Percentiles rank a stretch among this genome's conserved stretches.
Conservation (phyloP, 2,329 filamentous ascomycete species). For the Dendryphion nanum region DNA sequence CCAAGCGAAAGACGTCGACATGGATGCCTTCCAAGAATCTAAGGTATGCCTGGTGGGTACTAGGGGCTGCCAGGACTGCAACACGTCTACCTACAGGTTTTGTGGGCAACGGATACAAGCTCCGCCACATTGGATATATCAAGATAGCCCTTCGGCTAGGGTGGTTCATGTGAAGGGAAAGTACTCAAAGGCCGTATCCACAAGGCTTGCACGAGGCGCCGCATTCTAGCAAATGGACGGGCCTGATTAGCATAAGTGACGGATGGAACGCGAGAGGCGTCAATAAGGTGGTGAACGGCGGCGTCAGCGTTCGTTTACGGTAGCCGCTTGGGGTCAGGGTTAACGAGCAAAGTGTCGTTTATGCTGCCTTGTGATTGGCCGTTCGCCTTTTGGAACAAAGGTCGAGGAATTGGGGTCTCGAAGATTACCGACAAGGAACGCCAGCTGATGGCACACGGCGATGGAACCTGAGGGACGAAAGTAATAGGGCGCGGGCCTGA, state of each 20-base stretch:
- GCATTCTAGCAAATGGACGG: slow-evolving; percentile 11
- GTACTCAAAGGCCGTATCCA: background rate
- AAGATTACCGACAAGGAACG: slow-evolving; percentile 6
- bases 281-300: slow-evolving; percentile 8
- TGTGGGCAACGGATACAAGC: slow-evolving; percentile 11
- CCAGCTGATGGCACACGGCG: slow-evolving; percentile 23
- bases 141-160: slow-evolving; percentile 16
- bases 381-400: slow-evolving; percentile 9
- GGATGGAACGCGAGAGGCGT: slow-evolving; percentile 2
- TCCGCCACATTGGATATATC: slow-evolving; percentile 13
- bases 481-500: slow-evolving; percentile 11
- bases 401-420: slow-evolving; percentile 1
- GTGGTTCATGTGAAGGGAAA: slow-evolving; percentile 6
- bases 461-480: slow-evolving; percentile 20
- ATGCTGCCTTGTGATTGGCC: slow-evolving; percentile 24
- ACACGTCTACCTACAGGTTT: slow-evolving; percentile 8
- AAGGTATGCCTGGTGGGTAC: too few species aligned
- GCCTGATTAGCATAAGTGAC: slow-evolving; percentile 8
- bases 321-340: slow-evolving; percentile 22
- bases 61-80: slow-evolving; percentile 10
- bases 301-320: slow-evolving; percentile 30
- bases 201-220: slow-evolving; percentile 9
- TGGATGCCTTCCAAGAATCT: slow-evolving; percentile 7
- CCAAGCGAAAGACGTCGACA: slow-evolving; percentile 8
- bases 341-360: slow-evolving; percentile 18